Conservation (phyloP, 768 basidiomycete genomes). For the Pholiota conissans region DNA sequence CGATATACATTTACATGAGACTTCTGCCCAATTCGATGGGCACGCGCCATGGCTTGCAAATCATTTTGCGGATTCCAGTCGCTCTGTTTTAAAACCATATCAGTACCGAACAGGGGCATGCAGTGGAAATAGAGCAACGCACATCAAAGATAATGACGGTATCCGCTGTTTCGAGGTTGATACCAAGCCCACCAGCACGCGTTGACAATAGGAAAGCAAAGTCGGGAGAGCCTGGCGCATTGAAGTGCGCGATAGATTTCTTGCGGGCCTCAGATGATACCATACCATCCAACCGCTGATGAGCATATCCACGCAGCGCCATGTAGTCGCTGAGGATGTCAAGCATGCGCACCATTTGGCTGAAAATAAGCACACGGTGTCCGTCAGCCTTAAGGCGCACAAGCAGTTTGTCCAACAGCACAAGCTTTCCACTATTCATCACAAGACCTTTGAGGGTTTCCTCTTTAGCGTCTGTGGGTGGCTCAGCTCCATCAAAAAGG, state of each 20-base stretch:
- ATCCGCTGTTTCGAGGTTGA: conserved; percentile 98
- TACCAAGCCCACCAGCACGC: conserved; percentile 94
- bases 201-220: conserved; percentile 97
- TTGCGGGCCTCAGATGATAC: conserved; percentile 92
- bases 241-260: conserved; percentile 96
- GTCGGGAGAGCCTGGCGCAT: conserved; percentile 88
- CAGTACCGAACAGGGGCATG: background rate
- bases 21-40: conserved; percentile 98
- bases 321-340: conserved; percentile 99
- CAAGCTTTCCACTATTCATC: conserved; percentile 99
- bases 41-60: conserved; percentile 98
- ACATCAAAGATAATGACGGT: conserved; percentile 99
- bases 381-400: conserved; percentile 85
- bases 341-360: conserved; percentile 98
- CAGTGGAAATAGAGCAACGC: conserved; percentile 43
- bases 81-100: conserved; percentile 50
- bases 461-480: conserved; percentile 55
- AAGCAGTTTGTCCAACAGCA: conserved; percentile 96
- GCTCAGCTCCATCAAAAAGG: conserved; percentile 95
- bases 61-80: conserved; percentile 99
- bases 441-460: conserved; percentile 94
- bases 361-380: conserved; percentile 97
- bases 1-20: conserved; percentile 98
- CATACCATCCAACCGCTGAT: conserved; percentile 95
- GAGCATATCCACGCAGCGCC: conserved; percentile 82